A percentile compares a stretch with the other conserved stretches of the same genome.
Evolutionary conservation across 495 filamentous ascomycete species (phyloP).

Genomic region (Delitschia confertaspora): DNA sequence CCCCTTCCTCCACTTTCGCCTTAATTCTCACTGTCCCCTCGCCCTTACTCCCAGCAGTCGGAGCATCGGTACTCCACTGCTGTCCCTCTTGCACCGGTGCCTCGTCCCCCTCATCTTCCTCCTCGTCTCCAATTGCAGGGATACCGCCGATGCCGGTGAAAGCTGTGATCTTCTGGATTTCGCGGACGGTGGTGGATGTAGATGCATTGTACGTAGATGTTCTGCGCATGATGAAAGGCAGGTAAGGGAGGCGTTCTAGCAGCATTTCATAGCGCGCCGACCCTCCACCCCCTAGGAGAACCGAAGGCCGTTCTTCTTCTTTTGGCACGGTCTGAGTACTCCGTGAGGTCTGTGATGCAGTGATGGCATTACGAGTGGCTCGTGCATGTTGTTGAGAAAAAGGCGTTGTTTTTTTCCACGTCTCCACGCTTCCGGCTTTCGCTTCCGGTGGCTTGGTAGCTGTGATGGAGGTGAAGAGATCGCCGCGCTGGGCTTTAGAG

Average conservation of each 20-base stretch:
- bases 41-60: constrained; percentile 11
- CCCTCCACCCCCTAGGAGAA: constrained; percentile 44
- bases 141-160: constrained; percentile 47
- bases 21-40: constrained; percentile 10
- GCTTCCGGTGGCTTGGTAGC: not conserved
- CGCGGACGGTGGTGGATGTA: constrained; percentile 32
- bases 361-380: not conserved
- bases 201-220: constrained; percentile 24
- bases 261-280: constrained; percentile 65
- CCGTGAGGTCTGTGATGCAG: not conserved
- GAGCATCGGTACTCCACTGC: constrained; percentile 49
- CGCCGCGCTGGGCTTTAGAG: constrained; percentile 33
- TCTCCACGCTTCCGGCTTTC: constrained; percentile 27
- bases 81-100: constrained; percentile 29
- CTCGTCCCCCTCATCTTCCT: constrained; percentile 38
- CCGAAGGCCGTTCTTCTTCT: constrained; percentile 28
- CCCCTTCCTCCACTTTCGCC: constrained; percentile 3
- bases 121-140: constrained; percentile 11
- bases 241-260: constrained; percentile 77
- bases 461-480: constrained; percentile 3
- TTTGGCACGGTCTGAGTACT: too few species aligned
- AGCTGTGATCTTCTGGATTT: constrained; percentile 60
- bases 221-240: constrained; percentile 50
- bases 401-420: constrained; percentile 26
- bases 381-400: constrained; percentile 10